Base-by-base conservation (phyloP, 345 rosid genomes). In the Heritiera fomes region DNA sequence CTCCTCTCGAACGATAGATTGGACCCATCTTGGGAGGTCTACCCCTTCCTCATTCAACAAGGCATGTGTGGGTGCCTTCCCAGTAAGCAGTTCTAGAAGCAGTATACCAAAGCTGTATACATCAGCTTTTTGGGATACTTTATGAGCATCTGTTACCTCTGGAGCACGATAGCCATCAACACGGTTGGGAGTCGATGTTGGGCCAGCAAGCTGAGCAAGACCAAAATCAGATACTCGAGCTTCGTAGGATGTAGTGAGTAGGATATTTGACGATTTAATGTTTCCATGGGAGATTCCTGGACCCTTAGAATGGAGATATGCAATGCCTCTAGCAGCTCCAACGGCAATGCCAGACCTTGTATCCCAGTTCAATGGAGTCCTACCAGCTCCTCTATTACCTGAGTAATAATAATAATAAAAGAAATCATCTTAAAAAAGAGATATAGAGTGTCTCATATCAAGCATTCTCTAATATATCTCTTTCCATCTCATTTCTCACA, bases 1-100 rank as follows among this genome's bases (percentile, higher is more conserved):
- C 76, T 91, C 94, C 78, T 91, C 94, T 78, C 84, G 84, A 15
- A 90, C 90, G 18, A 91, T 84, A 28, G 97, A 93, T 78, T 92
- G 89, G 63, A 94, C 98, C 99, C 99, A 96, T 82, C 94, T 78
- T 3, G 97, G 97, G 34, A 94, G 93, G 84, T 92, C 98, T 8
- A 91, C 89, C 46, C 97, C 98, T 58, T 91, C 98, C 80, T 93
- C 97, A 0, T 88, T 82, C 79, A 89, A 23, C 75, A 88, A 77
- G 74, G 92, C 86, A 59, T 91, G 90, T 50, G 87, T 87, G 4
- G 99, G 99, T n/a, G 97, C 87, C 83, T 96, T 96, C 80, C 99
- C 98, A 5, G 99, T 96, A 79, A 96, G 89, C 34, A 96, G 73
- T 77, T 96, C 99, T 82, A 94, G 73, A 53, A 96, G 78, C 85